These are phyloP conservation scores for Rosa chinensis DNA, from an alignment of 306 rosid genomes.

Conservation along the genomic window DNA sequence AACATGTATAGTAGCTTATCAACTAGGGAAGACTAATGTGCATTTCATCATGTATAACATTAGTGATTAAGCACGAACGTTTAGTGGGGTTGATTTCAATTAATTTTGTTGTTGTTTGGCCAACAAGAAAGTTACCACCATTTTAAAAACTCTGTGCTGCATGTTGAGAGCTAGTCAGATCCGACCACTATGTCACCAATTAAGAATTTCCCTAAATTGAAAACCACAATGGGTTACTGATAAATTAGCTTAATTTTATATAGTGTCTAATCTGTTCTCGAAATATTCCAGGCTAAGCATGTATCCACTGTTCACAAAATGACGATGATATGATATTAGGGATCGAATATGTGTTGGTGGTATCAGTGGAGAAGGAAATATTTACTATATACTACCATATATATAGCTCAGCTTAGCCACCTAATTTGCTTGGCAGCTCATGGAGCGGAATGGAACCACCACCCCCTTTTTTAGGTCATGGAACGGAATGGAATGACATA, in stretches of 20 bases:
- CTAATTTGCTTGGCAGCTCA: neutral
- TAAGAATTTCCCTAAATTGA: neutral
- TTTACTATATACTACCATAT: neutral
- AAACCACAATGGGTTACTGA: neutral
- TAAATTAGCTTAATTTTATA: neutral
- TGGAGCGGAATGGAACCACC: neutral
- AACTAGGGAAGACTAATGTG: neutral
- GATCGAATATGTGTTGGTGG: neutral
- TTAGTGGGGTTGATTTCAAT: neutral
- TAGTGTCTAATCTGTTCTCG: neutral
- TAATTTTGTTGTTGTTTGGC: neutral
- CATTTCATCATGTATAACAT: neutral
- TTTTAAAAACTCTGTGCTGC: neutral
- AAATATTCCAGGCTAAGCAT: neutral
- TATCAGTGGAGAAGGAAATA: neutral
- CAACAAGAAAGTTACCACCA: neutral
- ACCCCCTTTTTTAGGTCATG: neutral
- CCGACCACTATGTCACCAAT: neutral
- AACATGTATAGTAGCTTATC: neutral
- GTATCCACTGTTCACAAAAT: neutral
- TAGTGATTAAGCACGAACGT: neutral
- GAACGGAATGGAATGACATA: neutral
- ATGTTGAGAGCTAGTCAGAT: slow-evolving; percentile 25
- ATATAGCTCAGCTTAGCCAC: neutral
- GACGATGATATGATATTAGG: neutral